Base-by-base conservation (phyloP, 2,329 filamentous ascomycete species). In the Thermomyces lanuginosus region DNA sequence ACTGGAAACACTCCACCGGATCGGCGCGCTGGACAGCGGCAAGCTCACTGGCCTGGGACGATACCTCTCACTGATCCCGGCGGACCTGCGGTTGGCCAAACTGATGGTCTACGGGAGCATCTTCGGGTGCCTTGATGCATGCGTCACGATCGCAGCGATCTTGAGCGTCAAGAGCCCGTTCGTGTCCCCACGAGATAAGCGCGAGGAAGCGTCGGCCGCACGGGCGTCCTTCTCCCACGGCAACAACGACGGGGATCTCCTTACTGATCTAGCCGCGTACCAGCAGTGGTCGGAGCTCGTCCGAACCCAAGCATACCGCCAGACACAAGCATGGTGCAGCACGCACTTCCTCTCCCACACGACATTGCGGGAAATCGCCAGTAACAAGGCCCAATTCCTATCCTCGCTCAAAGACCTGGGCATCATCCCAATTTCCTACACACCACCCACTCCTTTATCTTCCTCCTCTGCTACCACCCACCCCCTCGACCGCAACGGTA, bases 51-150 rank as follows among this genome's bases (percentile, higher is more conserved):
- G 84, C 3, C 72, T 98, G 24, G 89, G 89, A 20, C 74, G 78
- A 28, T 89, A 95, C 55, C 63, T 98, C n/a, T 78, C 84, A 10
- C 81, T 91, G 71, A 83, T 98, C 26, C 89, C 89, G 2, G 81
- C 86, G 1, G 89, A 98, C 45, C 64, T 98, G 24, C 73, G 86
- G 15, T 91, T 83, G 48, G 82, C 80, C 23, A 98, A 98, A 53
- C 65, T 98, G 17, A 82, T 98, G 66, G 80, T 98, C 3, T 92
- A 91, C 45, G 89, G 89, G 4, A 77, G 82, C 9, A 83, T 91
- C 31, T 95, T 98, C 44, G 80, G 80, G 17, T 95, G 86, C 44
- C 65, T 95, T 5, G 82, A 92, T 42, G 73, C 86, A 27, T 83
- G 77, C 38, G 66, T 95, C 29, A 83, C 78, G 2, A 84, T 95